Conservation (phyloP, 768 basidiomycete species). For the Hortiboletus campestris region DNA sequence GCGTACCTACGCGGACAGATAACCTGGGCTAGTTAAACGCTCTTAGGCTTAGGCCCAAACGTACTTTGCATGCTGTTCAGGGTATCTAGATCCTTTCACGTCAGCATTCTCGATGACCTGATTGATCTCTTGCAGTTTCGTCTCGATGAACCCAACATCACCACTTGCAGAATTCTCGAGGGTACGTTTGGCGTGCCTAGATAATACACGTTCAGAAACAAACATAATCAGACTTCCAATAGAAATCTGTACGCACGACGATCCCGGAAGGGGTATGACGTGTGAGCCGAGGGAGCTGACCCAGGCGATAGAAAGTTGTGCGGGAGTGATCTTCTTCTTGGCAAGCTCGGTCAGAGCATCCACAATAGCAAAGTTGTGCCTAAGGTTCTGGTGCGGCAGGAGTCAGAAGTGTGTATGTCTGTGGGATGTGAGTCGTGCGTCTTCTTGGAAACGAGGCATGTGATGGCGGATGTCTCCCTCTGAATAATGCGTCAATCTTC, state of each 20-base stretch:
- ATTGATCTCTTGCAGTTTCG: slow-evolving; percentile 42
- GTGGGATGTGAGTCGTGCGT: slow-evolving; percentile 12
- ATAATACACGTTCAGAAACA: neutral
- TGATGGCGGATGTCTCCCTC: slow-evolving; percentile 41
- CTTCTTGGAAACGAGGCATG: slow-evolving; percentile 46
- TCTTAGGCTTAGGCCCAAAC: slow-evolving; percentile 37
- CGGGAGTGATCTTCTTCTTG: slow-evolving; percentile 41
- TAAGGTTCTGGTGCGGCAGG: slow-evolving; percentile 32
- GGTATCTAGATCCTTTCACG: slow-evolving; percentile 43
- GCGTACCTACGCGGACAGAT: too few relatives aligned
- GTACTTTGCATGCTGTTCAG: slow-evolving; percentile 9
- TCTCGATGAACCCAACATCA: slow-evolving; percentile 38
- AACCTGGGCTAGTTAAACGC: neutral
- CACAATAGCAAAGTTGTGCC: slow-evolving; percentile 44
- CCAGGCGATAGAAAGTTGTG: slow-evolving; percentile 47
- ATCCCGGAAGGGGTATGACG: slow-evolving; percentile 53
- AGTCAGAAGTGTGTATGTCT: neutral
- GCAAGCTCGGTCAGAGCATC: slow-evolving; percentile 42
- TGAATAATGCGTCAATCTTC: slow-evolving; percentile 4
- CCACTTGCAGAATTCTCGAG: slow-evolving; percentile 45
- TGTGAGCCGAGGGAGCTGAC: slow-evolving; percentile 38
- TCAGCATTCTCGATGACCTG: slow-evolving; percentile 34
- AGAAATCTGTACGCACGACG: slow-evolving; percentile 31
- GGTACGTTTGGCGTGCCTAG: slow-evolving; percentile 39
- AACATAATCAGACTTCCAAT: neutral